Evolutionary conservation across 805 yeast genomes (phyloP), one percentile per base, ranked within the genome.

Genomic region (Barnettozyma vustinii): DNA sequence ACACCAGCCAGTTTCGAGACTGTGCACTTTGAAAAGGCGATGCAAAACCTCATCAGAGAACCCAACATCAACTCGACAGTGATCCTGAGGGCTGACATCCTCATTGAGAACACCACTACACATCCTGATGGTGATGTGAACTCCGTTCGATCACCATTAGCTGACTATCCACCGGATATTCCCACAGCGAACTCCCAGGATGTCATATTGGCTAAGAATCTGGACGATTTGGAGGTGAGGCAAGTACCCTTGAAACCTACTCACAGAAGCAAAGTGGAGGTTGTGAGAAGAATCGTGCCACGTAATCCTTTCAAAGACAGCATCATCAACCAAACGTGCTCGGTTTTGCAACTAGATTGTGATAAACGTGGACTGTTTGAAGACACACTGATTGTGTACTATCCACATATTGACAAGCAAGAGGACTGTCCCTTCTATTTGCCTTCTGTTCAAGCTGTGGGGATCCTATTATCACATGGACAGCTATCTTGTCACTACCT

Each of bases 41-140:
- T 89, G 91, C 66, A 77, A 40, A 87, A 88, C 64, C 73, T 89
- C 52, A 85, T 89, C 47, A 74, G 76, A 51, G 88, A 87, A 54
- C 97, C 97, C 16, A 87, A 90, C 62, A 86, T 89, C 67, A 92
- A 91, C 67, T 91, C 97, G 10, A 86, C 97, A 0, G 94, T 89
- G 33, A 85, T 91, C 32, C 71, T 92, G 66, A 71, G 98, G 56
- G 96, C 97, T 0, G 97, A 92, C 66, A 80, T 90, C 21, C 62
- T 87, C 42, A 70, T 72, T 40, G 84, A 81, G 55, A 69, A 68
- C 48, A 65, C 59, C 7, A 80, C 71, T 58, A 72, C 69, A 1
- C 61, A 68, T 35, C 39, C 45, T 2, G 16, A 15, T 4, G 33
- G 33, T 30, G 16, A 64, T 9, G 52, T 52, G 18, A 33, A 37